Conservation (phyloP, 257 asterid genomes). For the Solanum ossicruentum region DNA sequence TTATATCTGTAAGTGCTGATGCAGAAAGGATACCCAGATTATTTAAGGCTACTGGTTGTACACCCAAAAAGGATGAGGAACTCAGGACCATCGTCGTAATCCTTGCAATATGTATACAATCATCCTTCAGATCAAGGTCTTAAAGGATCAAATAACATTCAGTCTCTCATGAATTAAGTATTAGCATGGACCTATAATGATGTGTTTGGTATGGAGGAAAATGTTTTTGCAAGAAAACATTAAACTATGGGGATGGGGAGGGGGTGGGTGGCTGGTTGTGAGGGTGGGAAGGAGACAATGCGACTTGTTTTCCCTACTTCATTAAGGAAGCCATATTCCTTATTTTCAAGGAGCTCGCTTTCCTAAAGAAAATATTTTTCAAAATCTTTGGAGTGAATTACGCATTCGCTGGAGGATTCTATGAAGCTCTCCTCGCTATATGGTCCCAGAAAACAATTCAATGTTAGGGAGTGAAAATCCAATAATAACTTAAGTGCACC, state of each 20-base stretch:
- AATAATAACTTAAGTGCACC: not conserved
- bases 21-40: not conserved
- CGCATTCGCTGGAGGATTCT: not conserved
- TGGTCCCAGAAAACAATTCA: not conserved
- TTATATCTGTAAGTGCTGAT: not conserved
- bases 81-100: not conserved
- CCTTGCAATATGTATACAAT: not conserved
- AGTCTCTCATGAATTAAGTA: not conserved
- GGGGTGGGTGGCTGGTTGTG: not conserved
- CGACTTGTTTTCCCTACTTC: not conserved
- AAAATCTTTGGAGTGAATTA: not conserved
- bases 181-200: not conserved
- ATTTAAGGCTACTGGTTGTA: not conserved
- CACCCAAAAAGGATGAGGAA: not conserved
- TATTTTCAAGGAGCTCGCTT: not conserved
- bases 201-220: not conserved
- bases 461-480: not conserved
- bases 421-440: not conserved
- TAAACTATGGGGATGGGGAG: not conserved
- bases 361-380: not conserved
- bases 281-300: not conserved
- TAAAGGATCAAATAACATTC: not conserved
- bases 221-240: not conserved
- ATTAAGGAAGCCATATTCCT: not conserved
- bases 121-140: not conserved